phyloP scores from a whole-genome alignment of 2,329 filamentous ascomycete genomes.

The Clathrospora elynae region DNA sequence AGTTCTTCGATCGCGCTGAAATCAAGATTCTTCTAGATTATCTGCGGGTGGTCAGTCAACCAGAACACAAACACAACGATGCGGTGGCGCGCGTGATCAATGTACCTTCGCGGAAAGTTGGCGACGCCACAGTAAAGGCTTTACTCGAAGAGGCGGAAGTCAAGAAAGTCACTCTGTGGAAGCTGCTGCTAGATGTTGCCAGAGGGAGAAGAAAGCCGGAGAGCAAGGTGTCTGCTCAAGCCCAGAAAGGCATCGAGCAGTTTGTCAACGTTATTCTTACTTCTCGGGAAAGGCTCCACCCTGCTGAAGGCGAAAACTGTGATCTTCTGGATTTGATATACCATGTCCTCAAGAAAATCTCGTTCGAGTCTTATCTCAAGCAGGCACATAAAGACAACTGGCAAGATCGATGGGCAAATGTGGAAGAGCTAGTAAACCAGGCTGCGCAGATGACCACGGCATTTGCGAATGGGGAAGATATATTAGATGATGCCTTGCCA shows the following conservation, averaged over 20 bases:
- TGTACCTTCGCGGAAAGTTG: slow-evolving; percentile 77
- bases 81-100: slow-evolving; percentile 85
- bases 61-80: slow-evolving; percentile 88
- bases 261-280: slow-evolving; percentile 66
- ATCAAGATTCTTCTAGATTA: slow-evolving; percentile 90
- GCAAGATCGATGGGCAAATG: slow-evolving; percentile 81
- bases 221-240: slow-evolving; percentile 61
- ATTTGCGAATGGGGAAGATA: slow-evolving; percentile 47
- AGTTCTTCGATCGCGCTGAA: slow-evolving; percentile 90
- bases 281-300: slow-evolving; percentile 60
- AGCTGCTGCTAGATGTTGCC: slow-evolving; percentile 65
- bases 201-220: slow-evolving; percentile 58
- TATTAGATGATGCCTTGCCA: slow-evolving; percentile 61
- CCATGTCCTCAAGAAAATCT: slow-evolving; percentile 66
- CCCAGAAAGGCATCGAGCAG: slow-evolving; percentile 61
- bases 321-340: slow-evolving; percentile 58
- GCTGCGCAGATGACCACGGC: slow-evolving; percentile 70
- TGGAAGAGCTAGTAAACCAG: slow-evolving; percentile 83
- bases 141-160: slow-evolving; percentile 78
- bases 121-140: slow-evolving; percentile 74
- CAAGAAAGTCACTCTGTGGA: slow-evolving; percentile 74
- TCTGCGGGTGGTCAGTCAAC: slow-evolving; percentile 80
- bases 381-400: slow-evolving; percentile 67
- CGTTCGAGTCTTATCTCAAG: slow-evolving; percentile 75
- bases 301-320: slow-evolving; percentile 46